phyloP scores from a whole-genome alignment of 2,329 filamentous ascomycete species.

The Bipolaris oryzae region DNA sequence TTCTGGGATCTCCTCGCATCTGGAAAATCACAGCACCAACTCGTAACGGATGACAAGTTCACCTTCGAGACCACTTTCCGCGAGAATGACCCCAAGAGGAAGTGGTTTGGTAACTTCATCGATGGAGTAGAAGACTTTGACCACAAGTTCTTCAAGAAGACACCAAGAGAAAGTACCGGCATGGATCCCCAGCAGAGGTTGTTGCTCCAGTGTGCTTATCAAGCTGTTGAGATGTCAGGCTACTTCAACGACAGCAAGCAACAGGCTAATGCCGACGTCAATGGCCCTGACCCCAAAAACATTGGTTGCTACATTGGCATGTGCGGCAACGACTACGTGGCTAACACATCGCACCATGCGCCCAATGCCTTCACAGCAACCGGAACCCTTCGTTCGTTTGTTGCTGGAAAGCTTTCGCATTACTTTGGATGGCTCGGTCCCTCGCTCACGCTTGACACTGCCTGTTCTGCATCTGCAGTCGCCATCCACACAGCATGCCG shows the following conservation, averaged over 20 bases:
- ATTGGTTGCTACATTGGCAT: background rate
- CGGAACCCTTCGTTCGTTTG: background rate
- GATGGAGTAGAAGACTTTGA: background rate
- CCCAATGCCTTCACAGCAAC: background rate
- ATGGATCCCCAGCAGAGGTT: background rate
- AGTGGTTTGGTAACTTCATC: constrained; percentile 13
- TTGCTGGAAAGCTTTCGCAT: background rate
- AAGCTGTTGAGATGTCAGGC: background rate
- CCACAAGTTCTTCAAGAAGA: constrained; percentile 1
- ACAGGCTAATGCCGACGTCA: background rate
- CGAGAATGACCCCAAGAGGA: constrained; percentile 1
- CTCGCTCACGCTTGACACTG: background rate
- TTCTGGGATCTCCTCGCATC: constrained; percentile 21
- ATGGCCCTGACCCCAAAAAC: background rate
- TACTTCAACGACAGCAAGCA: background rate
- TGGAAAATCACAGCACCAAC: constrained; percentile 12
- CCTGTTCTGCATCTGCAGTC: background rate
- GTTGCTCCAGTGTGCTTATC: background rate
- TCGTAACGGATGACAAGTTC: constrained; percentile 7
- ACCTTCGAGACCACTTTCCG: constrained; percentile 3
- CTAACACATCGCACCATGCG: background rate
- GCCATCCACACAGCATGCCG: background rate
- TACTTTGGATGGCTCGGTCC: background rate
- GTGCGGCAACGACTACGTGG: background rate
- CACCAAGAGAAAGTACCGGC: background rate